A percentile compares a stretch with the other conserved stretches of the same genome.
Evolutionary conservation across 352 stramenopile species (phyloP).

Genomic region (Pythium chondricola): DNA sequence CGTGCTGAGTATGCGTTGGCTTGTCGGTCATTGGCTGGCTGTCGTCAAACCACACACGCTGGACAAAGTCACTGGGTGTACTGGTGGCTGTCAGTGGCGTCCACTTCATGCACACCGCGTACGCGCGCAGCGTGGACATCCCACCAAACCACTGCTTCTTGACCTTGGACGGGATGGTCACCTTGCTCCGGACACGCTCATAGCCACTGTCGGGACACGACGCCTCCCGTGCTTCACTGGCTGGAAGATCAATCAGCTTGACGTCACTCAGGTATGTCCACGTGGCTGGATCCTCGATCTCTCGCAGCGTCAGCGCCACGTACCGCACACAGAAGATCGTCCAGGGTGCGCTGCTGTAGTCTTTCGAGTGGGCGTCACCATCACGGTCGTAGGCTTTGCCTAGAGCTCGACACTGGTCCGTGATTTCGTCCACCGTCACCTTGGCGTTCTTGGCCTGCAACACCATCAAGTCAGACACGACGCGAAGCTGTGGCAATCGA

Average conservation of each 20-base stretch:
- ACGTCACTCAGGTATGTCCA: slow-evolving; percentile 24
- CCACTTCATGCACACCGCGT: slow-evolving; percentile 34
- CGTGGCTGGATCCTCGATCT: slow-evolving; percentile 12
- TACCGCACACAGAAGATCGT: slow-evolving; percentile 42
- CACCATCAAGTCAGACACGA: slow-evolving; percentile 31
- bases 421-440: slow-evolving; percentile 28
- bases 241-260: slow-evolving; percentile 30
- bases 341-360: slow-evolving; percentile 34
- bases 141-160: slow-evolving; percentile 28
- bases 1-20: slow-evolving; percentile 8
- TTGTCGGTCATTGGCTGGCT: slow-evolving; percentile 27
- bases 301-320: slow-evolving; percentile 20
- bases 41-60: slow-evolving; percentile 41
- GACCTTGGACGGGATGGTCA: slow-evolving; percentile 32
- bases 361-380: slow-evolving; percentile 38
- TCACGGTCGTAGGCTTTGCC: slow-evolving; percentile 29
- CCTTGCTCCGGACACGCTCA: slow-evolving; percentile 20
- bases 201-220: slow-evolving; percentile 20
- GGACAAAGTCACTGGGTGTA: slow-evolving; percentile 23
- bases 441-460: slow-evolving; percentile 22
- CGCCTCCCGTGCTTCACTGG: slow-evolving; percentile 19
- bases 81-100: slow-evolving; percentile 5
- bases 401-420: slow-evolving; percentile 12
- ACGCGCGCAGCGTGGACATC: slow-evolving; percentile 21
- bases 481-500: slow-evolving; percentile 18